Base-by-base conservation (phyloP, 371 early-diverging fungal species). In the Mortierella sp. region DNA sequence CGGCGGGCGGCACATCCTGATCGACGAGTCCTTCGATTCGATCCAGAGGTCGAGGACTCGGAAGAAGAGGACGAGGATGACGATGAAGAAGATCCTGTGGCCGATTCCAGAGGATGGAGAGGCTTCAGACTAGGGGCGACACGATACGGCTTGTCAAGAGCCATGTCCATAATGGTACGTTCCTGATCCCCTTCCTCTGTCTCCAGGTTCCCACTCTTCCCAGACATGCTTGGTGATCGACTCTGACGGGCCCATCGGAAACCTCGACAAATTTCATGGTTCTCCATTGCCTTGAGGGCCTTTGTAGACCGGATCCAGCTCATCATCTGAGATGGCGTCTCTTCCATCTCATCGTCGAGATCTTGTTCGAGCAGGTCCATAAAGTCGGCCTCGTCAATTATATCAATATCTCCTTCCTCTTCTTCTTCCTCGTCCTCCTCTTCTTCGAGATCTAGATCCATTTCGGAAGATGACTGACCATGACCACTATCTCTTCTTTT, bases 401-500 rank as follows among this genome's bases (percentile, higher is more conserved):
- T 47, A 48, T 55, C 56, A 14, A 51, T 9, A 5, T 43, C 59
- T 56, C 51, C 55, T 66, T 57, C 61, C 7, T 28, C 26, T 7
- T 60, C 68, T 14, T 69, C 60, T n/a, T 67, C 75, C 12, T 63
- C 57, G 16, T 66, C 62, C 25, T 74, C 66, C 43, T 75, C 66
- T 1, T 29, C 61, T 44, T 75, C 76, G 1, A 68, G 68, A 30
- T 76, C 77, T 9, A 76, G 55, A 47, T 76, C 77, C 77, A 76
- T 76, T 21, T 76, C 77, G 7, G 77, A 76, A 0, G 77, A 71
- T 0, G 77, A 76, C 18, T 76, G 72, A 18, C 67, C 72, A 55
- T 76, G 77, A 1, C 77, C 77, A 26, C 77, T 76, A 9, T 76
- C 77, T 4, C 77, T 72, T 57, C 77, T 46, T 18, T 68, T 64